Evolutionary conservation across 2,329 filamentous ascomycete species (phyloP).

Genomic region (Huntiella omanensis): DNA sequence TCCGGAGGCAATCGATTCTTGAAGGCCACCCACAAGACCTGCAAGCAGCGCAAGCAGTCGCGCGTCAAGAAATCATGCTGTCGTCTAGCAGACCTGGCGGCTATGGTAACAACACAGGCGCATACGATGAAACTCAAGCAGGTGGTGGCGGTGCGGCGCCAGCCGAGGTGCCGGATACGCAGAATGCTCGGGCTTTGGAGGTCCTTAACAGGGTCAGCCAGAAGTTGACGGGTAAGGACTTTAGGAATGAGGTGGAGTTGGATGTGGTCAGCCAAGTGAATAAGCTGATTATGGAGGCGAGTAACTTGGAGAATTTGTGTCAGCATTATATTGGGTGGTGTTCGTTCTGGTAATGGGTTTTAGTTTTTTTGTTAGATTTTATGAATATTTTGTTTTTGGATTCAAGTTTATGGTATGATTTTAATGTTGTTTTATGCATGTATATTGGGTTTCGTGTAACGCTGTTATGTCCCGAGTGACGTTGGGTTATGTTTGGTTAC

Average conservation of each 20-base stretch:
- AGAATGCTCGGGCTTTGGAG: conserved; percentile 83
- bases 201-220: conserved; percentile 83
- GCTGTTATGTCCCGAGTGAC: no score
- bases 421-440: background rate
- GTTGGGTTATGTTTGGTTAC: no score
- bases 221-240: conserved; percentile 87
- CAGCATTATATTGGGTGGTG: conserved; percentile 99
- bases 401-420: background rate
- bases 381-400: conserved; percentile 1
- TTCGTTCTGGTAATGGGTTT: conserved; percentile 64
- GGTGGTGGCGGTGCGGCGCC: background rate
- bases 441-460: no score
- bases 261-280: conserved; percentile 78
- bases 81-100: conserved; percentile 31
- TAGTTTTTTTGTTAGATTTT: background rate
- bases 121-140: conserved; percentile 9
- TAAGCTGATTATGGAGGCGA: conserved; percentile 85
- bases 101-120: conserved; percentile 30
- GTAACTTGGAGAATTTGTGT: conserved; percentile 90
- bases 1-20: conserved; percentile 50
- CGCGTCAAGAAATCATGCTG: conserved; percentile 14
- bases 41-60: conserved; percentile 25
- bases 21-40: conserved; percentile 41
- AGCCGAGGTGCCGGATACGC: conserved; percentile 47
- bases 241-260: conserved; percentile 70